Evolutionary conservation across 2,329 filamentous ascomycete species (phyloP), one percentile per base, ranked within the genome.

Genomic region (Drechslerella stenobrocha): DNA sequence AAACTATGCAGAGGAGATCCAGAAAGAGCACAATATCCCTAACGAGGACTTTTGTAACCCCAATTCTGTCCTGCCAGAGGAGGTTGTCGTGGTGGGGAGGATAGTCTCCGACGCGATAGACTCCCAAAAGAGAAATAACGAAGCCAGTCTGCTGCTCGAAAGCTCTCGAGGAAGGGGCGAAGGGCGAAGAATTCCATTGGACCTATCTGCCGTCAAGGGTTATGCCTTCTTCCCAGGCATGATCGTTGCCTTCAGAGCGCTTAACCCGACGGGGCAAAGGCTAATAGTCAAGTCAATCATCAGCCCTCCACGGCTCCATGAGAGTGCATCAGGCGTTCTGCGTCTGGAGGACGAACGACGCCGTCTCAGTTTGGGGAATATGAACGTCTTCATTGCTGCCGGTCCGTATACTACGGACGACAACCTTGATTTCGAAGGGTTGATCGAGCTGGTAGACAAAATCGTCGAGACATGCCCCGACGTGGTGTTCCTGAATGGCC

Each of bases 221-320:
- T 93, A 87, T 77, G 87, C 89, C 74, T 89, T 97, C 79, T 97
- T 97, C 75, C 93, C 92, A 0, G 93, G 93, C 3, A 91, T 97
- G 75, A 90, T 97, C 52, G 89, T 96, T 26, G 93, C 92, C 4
- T 77, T 97, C 24, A 83, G 83, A 69, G 93, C 93, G 5, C 90
- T 85, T 72, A 98, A 98, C 75, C 85, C 90, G 18, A 90, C 89
- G 0, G 92, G 92, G 0, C 82, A 85, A 34, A 87, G 88, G 72
- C 96, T 97, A 72, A 82, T 85, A 0, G 90, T 93, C 28, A 85
- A 83, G 30, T 85, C 96, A 73, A 77, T 93, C 2, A 80, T 97
- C 4, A 79, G 86, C 0, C 78, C 90, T 1, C 93, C 93, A 1
- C 79, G 89, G 2, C 81, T 95, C 11, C 85, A 85, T 2, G 85